These are phyloP conservation scores for Cladosporium colombiae DNA, from an alignment of 2,329 filamentous ascomycete genomes.

Conservation along the genomic window DNA sequence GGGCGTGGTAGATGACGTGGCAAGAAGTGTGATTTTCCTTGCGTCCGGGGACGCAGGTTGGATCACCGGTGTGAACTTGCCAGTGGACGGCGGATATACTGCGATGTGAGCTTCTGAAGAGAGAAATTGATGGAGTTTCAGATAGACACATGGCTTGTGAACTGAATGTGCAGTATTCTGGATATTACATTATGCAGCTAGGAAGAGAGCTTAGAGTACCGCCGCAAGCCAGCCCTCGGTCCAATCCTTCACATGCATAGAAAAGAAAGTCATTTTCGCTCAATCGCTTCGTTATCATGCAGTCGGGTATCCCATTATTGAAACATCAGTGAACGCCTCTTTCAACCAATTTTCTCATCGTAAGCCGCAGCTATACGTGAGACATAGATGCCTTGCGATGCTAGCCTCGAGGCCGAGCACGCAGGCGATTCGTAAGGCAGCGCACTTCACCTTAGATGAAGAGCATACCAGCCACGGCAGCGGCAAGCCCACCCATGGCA, in stretches of 20 bases:
- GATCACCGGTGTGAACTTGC: constrained; percentile 2
- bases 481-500: constrained; percentile 26
- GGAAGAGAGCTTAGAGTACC: constrained; percentile 10
- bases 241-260: constrained; percentile 17
- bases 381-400: constrained; percentile 4
- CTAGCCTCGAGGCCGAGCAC: background rate
- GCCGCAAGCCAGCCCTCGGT: constrained; percentile 17
- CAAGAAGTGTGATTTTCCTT: constrained; percentile 32
- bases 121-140: background rate
- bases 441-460: constrained; percentile 25
- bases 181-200: constrained; percentile 20
- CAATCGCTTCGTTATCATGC: constrained; percentile 19
- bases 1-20: constrained; percentile 41
- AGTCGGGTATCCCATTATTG: constrained; percentile 20
- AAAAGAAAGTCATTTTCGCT: constrained; percentile 7
- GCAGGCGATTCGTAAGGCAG: background rate
- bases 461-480: constrained; percentile 27
- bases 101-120: background rate
- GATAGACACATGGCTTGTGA: background rate
- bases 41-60: constrained; percentile 43
- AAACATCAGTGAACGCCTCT: constrained; percentile 15
- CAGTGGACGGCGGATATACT: background rate
- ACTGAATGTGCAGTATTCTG: background rate
- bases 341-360: constrained; percentile 9
- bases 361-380: background rate